These are phyloP conservation scores for Dendrobium chrysotoxum DNA, from an alignment of 106 monocot genomes.

Conservation along the genomic window DNA sequence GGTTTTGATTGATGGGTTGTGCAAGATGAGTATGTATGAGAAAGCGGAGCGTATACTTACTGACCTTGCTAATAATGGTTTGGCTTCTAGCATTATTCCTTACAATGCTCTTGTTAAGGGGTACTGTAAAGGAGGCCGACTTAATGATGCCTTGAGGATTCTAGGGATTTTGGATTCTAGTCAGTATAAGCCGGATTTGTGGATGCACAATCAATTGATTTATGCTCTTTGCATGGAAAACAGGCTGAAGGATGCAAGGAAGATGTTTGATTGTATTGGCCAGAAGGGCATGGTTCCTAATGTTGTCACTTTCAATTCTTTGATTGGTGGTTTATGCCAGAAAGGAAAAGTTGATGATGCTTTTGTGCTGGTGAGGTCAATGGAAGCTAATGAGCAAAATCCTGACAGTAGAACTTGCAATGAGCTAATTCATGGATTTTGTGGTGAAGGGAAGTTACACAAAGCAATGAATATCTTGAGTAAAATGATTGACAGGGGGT, in stretches of 20 bases:
- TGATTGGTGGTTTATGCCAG: constrained; percentile 15
- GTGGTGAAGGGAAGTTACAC: constrained; percentile 16
- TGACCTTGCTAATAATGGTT: not conserved
- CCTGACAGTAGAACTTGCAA: constrained; percentile 21
- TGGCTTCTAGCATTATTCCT: constrained; percentile 3
- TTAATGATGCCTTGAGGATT: constrained; percentile 11
- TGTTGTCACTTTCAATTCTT: constrained; percentile 13
- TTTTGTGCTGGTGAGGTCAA: constrained; percentile 9
- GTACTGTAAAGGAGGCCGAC: constrained; percentile 2
- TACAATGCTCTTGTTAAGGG: constrained; percentile 10
- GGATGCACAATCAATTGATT: constrained; percentile 17
- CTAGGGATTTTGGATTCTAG: not conserved
- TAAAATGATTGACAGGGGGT: constrained; percentile 13
- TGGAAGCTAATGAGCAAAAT: constrained; percentile 13
- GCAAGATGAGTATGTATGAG: constrained; percentile 1
- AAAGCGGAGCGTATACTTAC: not conserved
- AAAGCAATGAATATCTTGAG: constrained; percentile 21
- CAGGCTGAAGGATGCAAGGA: constrained; percentile 13
- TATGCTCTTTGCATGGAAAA: constrained; percentile 7
- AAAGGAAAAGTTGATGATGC: constrained; percentile 10
- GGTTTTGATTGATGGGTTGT: not conserved
- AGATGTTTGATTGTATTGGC: constrained; percentile 14
- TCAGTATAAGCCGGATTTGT: constrained; percentile 16
- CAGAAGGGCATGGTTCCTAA: constrained; percentile 12
- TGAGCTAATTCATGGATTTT: constrained; percentile 14